phyloP scores from a whole-genome alignment of 352 stramenopile species.

The Thraustochytrium sp. region DNA sequence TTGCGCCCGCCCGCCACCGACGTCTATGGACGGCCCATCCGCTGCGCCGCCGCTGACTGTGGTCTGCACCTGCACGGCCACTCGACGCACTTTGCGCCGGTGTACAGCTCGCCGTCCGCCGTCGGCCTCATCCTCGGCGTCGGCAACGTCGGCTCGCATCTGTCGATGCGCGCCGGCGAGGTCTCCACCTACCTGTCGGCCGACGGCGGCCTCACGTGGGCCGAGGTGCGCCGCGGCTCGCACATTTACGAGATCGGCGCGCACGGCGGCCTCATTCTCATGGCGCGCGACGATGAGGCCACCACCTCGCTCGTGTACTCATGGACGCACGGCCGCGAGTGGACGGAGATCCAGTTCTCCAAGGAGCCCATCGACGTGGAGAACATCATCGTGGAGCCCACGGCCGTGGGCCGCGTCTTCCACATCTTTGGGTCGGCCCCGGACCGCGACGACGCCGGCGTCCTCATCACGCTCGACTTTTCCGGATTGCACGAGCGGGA shows the following conservation, averaged over 20 bases:
- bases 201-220: conserved; percentile 44
- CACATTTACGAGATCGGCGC: conserved; percentile 51
- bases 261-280: conserved; percentile 46
- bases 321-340: conserved; percentile 43
- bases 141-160: conserved; percentile 40
- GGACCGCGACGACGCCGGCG: background rate
- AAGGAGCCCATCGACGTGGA: conserved; percentile 40
- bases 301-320: conserved; percentile 30
- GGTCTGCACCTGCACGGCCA: conserved; percentile 44
- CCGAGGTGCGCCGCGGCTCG: conserved; percentile 37
- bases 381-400: conserved; percentile 50
- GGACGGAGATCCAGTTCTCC: conserved; percentile 42
- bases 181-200: conserved; percentile 45
- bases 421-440: conserved; percentile 37
- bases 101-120: conserved; percentile 40
- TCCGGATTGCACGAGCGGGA: conserved; percentile 28
- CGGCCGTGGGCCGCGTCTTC: conserved; percentile 27
- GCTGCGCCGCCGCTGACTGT: conserved; percentile 12
- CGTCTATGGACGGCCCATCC: conserved; percentile 30
- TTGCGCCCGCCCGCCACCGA: conserved; percentile 32
- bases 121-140: conserved; percentile 46
- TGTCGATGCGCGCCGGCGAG: background rate
- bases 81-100: conserved; percentile 5
- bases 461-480: conserved; percentile 47
- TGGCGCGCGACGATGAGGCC: conserved; percentile 36